Percentiles rank a stretch among this genome's conserved stretches.
Evolutionary conservation across 192 early-diverging fungal genomes (phyloP).

Genomic region (Linnemannia elongata): DNA sequence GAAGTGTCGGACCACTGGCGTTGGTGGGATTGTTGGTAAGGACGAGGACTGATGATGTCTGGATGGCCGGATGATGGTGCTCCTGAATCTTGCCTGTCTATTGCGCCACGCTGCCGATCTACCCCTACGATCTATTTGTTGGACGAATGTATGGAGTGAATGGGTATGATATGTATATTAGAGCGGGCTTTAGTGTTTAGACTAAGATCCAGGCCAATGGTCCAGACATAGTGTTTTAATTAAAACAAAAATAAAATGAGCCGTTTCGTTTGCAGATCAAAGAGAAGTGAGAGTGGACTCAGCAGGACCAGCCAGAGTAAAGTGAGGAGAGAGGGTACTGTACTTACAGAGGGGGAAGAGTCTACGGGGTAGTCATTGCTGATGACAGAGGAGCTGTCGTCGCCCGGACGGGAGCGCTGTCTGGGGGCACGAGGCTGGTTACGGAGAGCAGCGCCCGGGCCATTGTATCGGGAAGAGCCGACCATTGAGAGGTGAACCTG

Average conservation of each 20-base stretch:
- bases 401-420: constrained; percentile 19
- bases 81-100: not conserved
- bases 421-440: constrained; percentile 45
- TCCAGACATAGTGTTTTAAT: not conserved
- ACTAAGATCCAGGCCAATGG: not conserved
- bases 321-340: not conserved
- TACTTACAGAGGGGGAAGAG: constrained; percentile 4
- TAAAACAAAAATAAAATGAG: not conserved
- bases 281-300: not conserved
- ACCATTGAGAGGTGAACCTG: constrained; percentile 5
- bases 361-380: not conserved
- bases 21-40: constrained; percentile 29
- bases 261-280: not conserved
- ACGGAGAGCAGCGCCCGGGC: constrained; percentile 53
- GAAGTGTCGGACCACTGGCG: constrained; percentile 54
- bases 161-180: not conserved
- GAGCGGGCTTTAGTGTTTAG: not conserved
- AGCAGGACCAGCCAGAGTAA: not conserved
- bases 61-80: not conserved
- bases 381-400: constrained; percentile 3
- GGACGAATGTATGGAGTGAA: not conserved
- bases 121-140: not conserved
- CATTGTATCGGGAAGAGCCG: constrained; percentile 37
- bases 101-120: not conserved
- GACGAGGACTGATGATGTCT: constrained; percentile 18